phyloP scores from a whole-genome alignment of 108 stramenopile genomes.

The Fistulifera pelliculosa region DNA sequence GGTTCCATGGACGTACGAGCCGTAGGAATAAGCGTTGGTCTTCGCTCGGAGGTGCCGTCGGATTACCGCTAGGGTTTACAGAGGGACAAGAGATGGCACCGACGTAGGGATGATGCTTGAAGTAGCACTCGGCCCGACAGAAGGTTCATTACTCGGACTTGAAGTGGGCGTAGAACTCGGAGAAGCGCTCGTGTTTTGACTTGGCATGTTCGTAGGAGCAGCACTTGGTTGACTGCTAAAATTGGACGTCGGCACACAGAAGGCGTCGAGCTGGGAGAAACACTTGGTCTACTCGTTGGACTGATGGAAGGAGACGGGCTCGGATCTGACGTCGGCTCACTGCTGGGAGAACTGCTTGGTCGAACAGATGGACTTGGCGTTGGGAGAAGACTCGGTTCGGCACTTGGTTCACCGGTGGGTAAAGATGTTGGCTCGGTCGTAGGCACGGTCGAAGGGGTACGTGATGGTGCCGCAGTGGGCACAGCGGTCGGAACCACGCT shows the following conservation, averaged over 20 bases:
- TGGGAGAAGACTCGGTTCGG: neutral
- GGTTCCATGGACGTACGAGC: too few species aligned
- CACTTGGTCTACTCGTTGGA: neutral
- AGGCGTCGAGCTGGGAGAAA: neutral
- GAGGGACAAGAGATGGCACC: too few species aligned
- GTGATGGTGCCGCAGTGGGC: neutral
- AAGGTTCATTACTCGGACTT: too few species aligned
- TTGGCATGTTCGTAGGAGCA: too few species aligned
- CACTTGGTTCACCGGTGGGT: neutral
- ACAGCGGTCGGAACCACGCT: neutral
- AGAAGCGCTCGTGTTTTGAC: too few species aligned
- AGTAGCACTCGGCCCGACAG: too few species aligned
- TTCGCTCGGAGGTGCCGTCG: too few species aligned
- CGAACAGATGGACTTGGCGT: neutral
- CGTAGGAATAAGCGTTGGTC: too few species aligned
- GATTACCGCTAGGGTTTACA: too few species aligned
- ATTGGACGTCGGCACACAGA: neutral
- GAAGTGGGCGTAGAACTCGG: too few species aligned
- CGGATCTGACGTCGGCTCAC: neutral
- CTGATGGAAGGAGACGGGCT: conserved; percentile 1
- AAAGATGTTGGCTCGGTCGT: neutral
- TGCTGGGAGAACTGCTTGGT: neutral
- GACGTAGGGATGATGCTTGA: too few species aligned
- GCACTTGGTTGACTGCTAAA: neutral
- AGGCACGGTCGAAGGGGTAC: neutral